Evolutionary conservation across 805 yeast genomes (phyloP), one percentile per base, ranked within the genome.

Genomic region (Saccharomycopsis sp.): DNA sequence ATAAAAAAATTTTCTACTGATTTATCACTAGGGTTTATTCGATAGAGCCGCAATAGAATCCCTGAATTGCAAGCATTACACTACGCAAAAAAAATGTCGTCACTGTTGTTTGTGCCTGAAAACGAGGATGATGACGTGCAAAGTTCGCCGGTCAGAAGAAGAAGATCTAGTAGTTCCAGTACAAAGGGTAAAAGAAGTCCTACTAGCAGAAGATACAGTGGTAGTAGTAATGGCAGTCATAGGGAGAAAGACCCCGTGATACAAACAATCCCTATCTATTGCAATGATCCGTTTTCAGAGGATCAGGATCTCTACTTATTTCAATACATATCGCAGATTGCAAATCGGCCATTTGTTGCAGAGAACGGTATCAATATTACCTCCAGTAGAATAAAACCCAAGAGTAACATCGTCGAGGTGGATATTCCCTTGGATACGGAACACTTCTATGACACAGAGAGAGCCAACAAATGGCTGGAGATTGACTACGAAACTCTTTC

Each of bases 391-490:
- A 69, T 87, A 60, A 93, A 91, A 66, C 80, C 80, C 1, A 73
- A 78, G 25, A 77, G 89, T 1, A 80, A 83, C 1, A 76, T 84
- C 12, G 72, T 94, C 61, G 96, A 89, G 68, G 78, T 92, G 42
- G 89, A 86, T 61, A 74, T 88, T 3, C 96, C 97, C 14, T 72
- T 89, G 55, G 86, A 86, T 56, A 86, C 89, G 0, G 66, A 74
- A 3, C 78, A 78, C 51, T 90, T 87, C 65, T 89, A 83, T 67
- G 93, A 91, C 68, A 77, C 73, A 49, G 72, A 77, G 12, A 85
- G 84, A 65, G 77, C 86, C 3, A 83, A 77, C 23, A 78, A 80
- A 56, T 87, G 96, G 92, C 34, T 29, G 7, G 74, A 78, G 1
- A 79, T 86, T 3, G 75, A 75, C 20, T 75, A 73, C 41, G 96